Base-by-base conservation (phyloP, 805 yeast species). In the Teunomyces funiuensis region DNA sequence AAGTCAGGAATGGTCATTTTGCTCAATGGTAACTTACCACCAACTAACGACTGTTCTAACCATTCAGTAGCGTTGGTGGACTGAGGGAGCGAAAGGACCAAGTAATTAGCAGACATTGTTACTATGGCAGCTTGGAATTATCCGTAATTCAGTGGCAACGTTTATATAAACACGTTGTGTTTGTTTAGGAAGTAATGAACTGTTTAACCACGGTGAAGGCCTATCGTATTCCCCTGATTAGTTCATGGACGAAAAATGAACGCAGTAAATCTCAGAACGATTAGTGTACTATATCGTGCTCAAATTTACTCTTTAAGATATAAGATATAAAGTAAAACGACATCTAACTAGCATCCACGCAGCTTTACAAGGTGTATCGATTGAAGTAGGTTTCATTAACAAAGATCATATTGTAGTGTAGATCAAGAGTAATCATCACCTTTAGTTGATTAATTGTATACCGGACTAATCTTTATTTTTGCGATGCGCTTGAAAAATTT, bases 1-100 rank as follows among this genome's bases (percentile, higher is more conserved):
- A 93, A 91, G 47, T 75, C 80, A 6, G 98, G 98, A 39, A 89
- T 72, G 26, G 72, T 69, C 44, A 85, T 77, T 42, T 74, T 68
- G 40, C 73, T 62, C 25, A 87, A 71, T 37, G 78, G 81, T 20
- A 37, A 28, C 51, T 70, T 74, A 15, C 89, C 90, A 16, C 73
- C 77, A 45, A 76, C 65, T 44, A 84, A 66, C 22, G 68, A 61
- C 39, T 73, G 62, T 49, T 81, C 79, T 44, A 87, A 64, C 82
- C 84, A 83, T 42, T 63, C 66, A 52, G 55, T 60, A 27, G 74
- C 65, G 31, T 76, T 61, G 29, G 65, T 68, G 1, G 81, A 67
- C 43, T 75, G 74, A 4, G 88, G 86, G 44, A 77, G 71, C 10
- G 84, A 83, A 41, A 85, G 70, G 42, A 83, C 61, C 41, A 82